Evolutionary conservation across 1,284 basidiomycete species (phyloP), one percentile per base, ranked within the genome.

Genomic region (Ceratobasidium sp.): DNA sequence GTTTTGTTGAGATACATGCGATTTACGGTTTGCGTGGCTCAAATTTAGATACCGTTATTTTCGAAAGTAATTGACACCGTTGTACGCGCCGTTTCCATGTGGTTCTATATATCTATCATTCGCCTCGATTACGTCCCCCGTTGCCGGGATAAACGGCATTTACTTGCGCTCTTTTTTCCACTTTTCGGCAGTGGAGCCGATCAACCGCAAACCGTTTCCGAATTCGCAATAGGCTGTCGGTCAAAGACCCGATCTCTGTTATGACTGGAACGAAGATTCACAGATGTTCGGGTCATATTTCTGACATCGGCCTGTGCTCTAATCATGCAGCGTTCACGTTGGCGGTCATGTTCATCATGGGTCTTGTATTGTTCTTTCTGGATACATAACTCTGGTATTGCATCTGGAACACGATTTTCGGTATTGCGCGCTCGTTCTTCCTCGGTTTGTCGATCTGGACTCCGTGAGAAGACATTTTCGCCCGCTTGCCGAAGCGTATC

Each of bases 361-460:
- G 97, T 84, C 86, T 98, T 56, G 91, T 93, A 66, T 89, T 98
- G 69, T 98, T 96, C 90, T 98, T 98, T 90, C 88, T 98, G 84
- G 96, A 98, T 86, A 98, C 96, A 7, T 98, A 97, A 92, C 86
- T 98, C 54, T 98, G 96, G 96, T 97, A 94, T 84, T 93, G 94
- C 84, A 97, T 98, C 83, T 98, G 96, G 96, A 97, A 97, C 85
- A 96, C 96, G 7, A 93, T 97, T 76, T 94, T 95, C 87, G 94
- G 92, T 83, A 96, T 61, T n/a, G 65, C 52, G 10, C 90, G 96
- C 64, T 94, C 92, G 23, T 98, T 98, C 85, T 88, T 90, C 44
- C 89, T 98, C 78, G 96, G 96, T 48, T 88, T 98, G 80, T 96
- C 94, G 59, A 97, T 98, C 81, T 98, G 96, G 96, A 98, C 96